Percentiles rank a stretch among this genome's conserved stretches.
phyloP scores from a whole-genome alignment of 163 green algal genomes.

The Volvox carteri region DNA sequence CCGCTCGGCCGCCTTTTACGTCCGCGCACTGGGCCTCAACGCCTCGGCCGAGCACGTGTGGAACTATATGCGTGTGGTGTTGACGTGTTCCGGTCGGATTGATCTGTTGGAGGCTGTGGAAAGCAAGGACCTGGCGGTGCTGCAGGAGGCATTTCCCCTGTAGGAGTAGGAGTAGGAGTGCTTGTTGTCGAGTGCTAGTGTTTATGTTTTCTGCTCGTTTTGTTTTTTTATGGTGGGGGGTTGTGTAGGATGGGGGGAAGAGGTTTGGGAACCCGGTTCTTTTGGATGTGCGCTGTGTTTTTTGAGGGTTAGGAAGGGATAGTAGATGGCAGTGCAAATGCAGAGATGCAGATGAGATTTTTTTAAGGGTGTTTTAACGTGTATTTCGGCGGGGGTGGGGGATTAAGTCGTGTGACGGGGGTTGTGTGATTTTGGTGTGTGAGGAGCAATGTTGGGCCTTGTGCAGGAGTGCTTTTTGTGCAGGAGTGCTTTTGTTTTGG shows the following conservation, averaged over 20 bases:
- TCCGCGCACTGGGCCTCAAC: constrained; percentile 93
- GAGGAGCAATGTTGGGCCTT: too few relatives aligned
- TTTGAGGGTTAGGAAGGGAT: not conserved
- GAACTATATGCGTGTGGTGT: constrained; percentile 94
- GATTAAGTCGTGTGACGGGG: too few relatives aligned
- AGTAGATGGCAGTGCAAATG: too few relatives aligned
- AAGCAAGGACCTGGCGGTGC: constrained; percentile 70
- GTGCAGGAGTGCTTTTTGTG: too few relatives aligned
- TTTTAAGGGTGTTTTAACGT: too few relatives aligned
- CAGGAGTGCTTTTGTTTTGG: too few relatives aligned
- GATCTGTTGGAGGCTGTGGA: constrained; percentile 83
- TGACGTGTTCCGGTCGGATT: constrained; percentile 82
- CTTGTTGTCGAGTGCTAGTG: not conserved
- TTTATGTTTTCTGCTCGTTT: too few relatives aligned
- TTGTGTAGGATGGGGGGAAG: not conserved
- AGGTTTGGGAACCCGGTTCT: not conserved
- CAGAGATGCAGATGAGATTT: too few relatives aligned
- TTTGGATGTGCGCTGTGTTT: not conserved
- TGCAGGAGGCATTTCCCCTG: constrained; percentile 77
- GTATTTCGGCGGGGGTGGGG: too few relatives aligned
- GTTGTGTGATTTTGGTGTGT: too few relatives aligned
- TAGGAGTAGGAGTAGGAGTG: not conserved
- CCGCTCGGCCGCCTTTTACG: constrained; percentile 87
- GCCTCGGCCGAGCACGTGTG: constrained; percentile 87
- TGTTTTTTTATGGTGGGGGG: too few relatives aligned